Base-by-base conservation (phyloP, 2,329 filamentous ascomycete species). In the Colletotrichum aenigma region DNA sequence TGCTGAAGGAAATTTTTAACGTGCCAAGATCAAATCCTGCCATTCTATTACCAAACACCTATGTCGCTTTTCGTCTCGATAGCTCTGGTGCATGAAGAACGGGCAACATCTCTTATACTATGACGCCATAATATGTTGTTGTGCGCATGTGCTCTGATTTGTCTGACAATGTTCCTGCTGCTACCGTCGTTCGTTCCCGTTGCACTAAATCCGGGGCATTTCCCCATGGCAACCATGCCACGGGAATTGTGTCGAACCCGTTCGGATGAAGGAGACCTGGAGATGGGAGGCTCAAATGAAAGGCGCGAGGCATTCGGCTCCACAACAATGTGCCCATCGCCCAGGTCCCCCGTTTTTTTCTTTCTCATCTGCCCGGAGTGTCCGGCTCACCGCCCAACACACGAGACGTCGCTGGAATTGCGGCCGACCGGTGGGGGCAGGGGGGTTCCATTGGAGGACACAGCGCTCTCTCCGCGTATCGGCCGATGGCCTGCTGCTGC, bases 31-130 rank as follows among this genome's bases (percentile, higher is more conserved):
- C 78, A 81, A 88, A 79, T 80, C 80, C 66, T 79, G 83, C 87
- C 87, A 84, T 84, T 85, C 84, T 86, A 90, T 90, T 90, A 91
- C 89, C 89, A 90, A 90, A 89, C 89, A 89, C 88, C 86, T 85
- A 81, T 83, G 86, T 82, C 79, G 74, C 76, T 77, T 73, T 67
- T 73, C 55, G 68, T 64, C 74, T 36, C 69, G 43, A 77, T 73
- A 71, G 76, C 76, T 76, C 69, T 82, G 89, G 88, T 89, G 89
- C 88, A 90, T 90, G 89, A 90, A 90, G 87, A 86, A 86, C 82
- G 82, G 86, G 87, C 84, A 79, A 90, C 87, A 89, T 85, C 43
- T 65, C 75, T 4, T 21, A 9, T 12, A 67, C 24, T 4, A 55
- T 34, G 28, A 58, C 48, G 55, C 24, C 21, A 26, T 24, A 16